These are phyloP conservation scores for Phytophthora quininea DNA, from an alignment of 352 stramenopile genomes.

Conservation along the genomic window DNA sequence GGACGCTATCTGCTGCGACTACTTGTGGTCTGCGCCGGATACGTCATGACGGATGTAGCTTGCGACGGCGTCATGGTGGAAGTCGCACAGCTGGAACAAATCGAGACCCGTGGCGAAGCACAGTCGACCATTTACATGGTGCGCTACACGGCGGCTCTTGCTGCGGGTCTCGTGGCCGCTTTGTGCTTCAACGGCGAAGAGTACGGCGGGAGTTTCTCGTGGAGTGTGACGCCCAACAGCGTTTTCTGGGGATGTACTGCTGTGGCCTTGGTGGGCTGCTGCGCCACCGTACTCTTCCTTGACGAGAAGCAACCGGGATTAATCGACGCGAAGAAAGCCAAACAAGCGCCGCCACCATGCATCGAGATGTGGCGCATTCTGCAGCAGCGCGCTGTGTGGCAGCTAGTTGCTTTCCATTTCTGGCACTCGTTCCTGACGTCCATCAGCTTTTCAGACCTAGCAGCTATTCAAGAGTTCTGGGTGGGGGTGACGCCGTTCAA, in stretches of 20 bases:
- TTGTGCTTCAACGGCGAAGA: slow-evolving; percentile 67
- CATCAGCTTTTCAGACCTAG: slow-evolving; percentile 58
- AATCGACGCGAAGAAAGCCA: slow-evolving; percentile 18
- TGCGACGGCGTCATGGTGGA: slow-evolving; percentile 77
- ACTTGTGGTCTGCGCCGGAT: slow-evolving; percentile 61
- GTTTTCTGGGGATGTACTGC: slow-evolving; percentile 64
- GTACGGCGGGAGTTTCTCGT: slow-evolving; percentile 70
- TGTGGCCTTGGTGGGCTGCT: slow-evolving; percentile 40
- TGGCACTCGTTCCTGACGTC: slow-evolving; percentile 69
- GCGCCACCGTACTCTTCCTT: slow-evolving; percentile 50
- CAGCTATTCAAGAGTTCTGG: slow-evolving; percentile 67
- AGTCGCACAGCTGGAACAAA: slow-evolving; percentile 70
- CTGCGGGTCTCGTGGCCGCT: slow-evolving; percentile 50
- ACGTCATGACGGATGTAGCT: slow-evolving; percentile 72
- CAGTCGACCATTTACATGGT: slow-evolving; percentile 78
- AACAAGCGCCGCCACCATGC: slow-evolving; percentile 35
- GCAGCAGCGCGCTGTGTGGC: slow-evolving; percentile 73
- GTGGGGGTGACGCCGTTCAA: slow-evolving; percentile 60
- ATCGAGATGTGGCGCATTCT: slow-evolving; percentile 74
- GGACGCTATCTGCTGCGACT: slow-evolving; percentile 66
- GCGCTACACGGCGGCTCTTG: slow-evolving; percentile 55
- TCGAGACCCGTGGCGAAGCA: slow-evolving; percentile 59
- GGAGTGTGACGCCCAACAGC: slow-evolving; percentile 52
- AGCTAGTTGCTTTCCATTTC: slow-evolving; percentile 72
- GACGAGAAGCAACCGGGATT: slow-evolving; percentile 45